Base-by-base conservation (phyloP, 2,329 filamentous ascomycete species). In the Apiospora marii region DNA sequence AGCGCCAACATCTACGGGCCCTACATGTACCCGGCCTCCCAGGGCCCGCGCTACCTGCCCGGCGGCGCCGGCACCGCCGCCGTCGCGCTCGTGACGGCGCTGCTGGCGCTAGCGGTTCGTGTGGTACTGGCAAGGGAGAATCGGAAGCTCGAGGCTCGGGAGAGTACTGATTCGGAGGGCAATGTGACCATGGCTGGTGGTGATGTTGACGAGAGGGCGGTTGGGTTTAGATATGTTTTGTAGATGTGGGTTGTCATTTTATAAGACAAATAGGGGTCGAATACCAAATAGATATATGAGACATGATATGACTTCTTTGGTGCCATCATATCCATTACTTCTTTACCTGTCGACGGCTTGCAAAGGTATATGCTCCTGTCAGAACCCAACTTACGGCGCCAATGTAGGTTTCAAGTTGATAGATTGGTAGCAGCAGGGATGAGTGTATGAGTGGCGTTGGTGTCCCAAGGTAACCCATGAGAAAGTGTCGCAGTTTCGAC, bases 31-130 rank as follows among this genome's bases (percentile, higher is more conserved):
- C 83, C 84, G 0, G 74, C 78, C 8, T 81, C 79, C 0, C 79
- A 81, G 0, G 84, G 84, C 0, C 84, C 83, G 0, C 84, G 84
- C 6, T 89, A 88, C 72, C 81, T 85, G 3, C 79, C 83, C 1
- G 90, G 88, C 1, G 91, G 92, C 0, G 87, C 84, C 71, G 87
- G 92, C 3, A 92, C 91, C 74, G 87, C 91, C 0, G 86, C 84
- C 0, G 89, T 93, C 58, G 92, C 91, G 81, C 80, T 92, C 8
- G 82, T 92, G 61, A 91, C 90, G 0, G 88, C 85, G 0, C 72
- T 86, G 0, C 78, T 93, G 7, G 89, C 90, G 0, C 75, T 91
- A 0, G 71, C 82, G 1, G 78, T 92, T 53, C 85, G 91, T 7
- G 82, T 83, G 8, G 80, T 92, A 30, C 83, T 93, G 27, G 84